Base-by-base conservation (phyloP, 2,329 filamentous ascomycete genomes). In the Claviceps purpurea region DNA sequence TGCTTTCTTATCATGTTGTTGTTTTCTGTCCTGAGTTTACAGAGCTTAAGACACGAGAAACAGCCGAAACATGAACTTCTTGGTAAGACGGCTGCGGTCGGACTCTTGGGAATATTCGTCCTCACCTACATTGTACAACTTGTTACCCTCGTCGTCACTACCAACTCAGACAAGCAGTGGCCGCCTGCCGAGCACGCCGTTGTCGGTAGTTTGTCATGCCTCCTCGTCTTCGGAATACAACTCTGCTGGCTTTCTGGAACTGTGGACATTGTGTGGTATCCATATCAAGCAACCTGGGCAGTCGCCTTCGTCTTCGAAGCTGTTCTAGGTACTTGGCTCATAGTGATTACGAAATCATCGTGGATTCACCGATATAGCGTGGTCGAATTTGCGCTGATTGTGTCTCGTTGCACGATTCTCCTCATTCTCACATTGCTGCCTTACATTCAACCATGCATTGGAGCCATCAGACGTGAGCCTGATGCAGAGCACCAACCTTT, bases 201-300 rank as follows among this genome's bases (percentile, higher is more conserved):
- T 55, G 74, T 87, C 51, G 78, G 80, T 51, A 68, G 77, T 40
- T 66, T 86, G 26, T 77, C 81, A 1, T 84, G 79, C 51, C 70
- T 81, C 46, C 65, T 87, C 30, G 71, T 80, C n/a, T 87, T 83
- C 64, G 75, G 78, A 3, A 73, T 82, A 14, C 72, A 84, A 57
- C 68, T 81, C 54, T 71, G 76, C 42, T 73, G 72, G 20, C 70
- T 85, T 14, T 66, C 71, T 2, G 75, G 79, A 50, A 68, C 70
- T 18, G 62, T 70, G 34, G 69, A 72, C 50, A 71, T 74, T 2
- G 71, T 79, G 10, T 83, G 80, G 73, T 80, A 82, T 57, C 80
- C 82, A 0, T 81, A 80, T 56, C 76, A 77, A 56, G 82, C 80
- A 18, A 77, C 78, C 13, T 85, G 82, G 73, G 57, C 77, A 34